Evolutionary conservation across 306 rosid species (phyloP), one percentile per base, ranked within the genome.

Genomic region (Vigna trinervia): DNA sequence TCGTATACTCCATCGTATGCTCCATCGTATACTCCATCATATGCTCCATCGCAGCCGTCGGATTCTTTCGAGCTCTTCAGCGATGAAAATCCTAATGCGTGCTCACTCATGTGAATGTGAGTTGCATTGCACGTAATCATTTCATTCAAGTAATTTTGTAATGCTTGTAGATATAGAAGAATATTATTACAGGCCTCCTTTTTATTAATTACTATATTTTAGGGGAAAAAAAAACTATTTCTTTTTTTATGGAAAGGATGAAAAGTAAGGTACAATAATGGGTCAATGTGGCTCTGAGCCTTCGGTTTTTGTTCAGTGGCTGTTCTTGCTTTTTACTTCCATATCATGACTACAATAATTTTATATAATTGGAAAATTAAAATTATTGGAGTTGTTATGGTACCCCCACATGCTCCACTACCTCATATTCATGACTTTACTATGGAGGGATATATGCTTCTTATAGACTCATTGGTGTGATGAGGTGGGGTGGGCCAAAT

Each of bases 31-130:
- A 15, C 4, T 30, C 3, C 76, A 34, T 34, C 38, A n/a, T 79
- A 86, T 72, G 19, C 76, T 6, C 10, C 76, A 8, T 62, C 81
- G 0, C 93, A 56, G 60, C 86, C 87, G 64, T 83, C 92, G 0
- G 86, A 88, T 76, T 83, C 93, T 1, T 89, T 90, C 54, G 89
- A 81, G 83, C n/a, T 83, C 8, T 91, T 95, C 38, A 92, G 97
- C 46, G 99, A 95, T 19, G 99, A 95, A 46, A 92, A 95, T 83
- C 93, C 97, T 3, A 90, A 90, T 48, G 97, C 90, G 30, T 95
- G 99, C 82, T 69, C 79, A 0, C 15, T 88, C 8, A 86, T 95
- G 98, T 77, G 52, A 76, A 0, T 48, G 57, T 4, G 13, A 23
- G 63, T 12, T 19, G 14, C 9, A 13, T 53, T 41, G 76, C 2